A percentile compares a stretch with the other conserved stretches of the same genome.
Evolutionary conservation across 768 basidiomycete species (phyloP).

Genomic region (Auriscalpium orientale): DNA sequence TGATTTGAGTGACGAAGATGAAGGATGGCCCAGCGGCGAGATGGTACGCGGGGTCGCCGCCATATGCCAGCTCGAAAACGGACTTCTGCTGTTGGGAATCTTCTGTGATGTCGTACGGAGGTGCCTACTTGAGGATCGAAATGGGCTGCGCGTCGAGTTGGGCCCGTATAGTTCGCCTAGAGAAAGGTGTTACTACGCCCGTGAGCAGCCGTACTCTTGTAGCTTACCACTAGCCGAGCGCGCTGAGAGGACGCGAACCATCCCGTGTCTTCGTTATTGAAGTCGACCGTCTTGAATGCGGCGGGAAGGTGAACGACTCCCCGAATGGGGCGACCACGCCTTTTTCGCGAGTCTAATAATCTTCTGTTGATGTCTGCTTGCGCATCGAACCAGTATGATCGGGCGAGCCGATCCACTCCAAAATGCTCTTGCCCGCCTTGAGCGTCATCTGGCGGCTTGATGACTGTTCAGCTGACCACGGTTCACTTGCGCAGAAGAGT

Average conservation of each 20-base stretch:
- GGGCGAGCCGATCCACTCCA: constrained; percentile 85
- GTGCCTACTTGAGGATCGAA: constrained; percentile 26
- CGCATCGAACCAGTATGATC: constrained; percentile 93
- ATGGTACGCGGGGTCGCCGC: constrained; percentile 95
- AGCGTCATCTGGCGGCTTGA: constrained; percentile 10
- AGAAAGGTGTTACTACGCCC: constrained; percentile 85
- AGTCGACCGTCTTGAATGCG: too few species aligned
- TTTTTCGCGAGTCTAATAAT: constrained; percentile 51
- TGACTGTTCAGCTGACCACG: constrained; percentile 12
- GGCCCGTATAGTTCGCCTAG: constrained; percentile 98
- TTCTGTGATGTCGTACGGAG: too few species aligned
- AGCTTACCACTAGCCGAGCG: constrained; percentile 23
- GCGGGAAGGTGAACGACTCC: constrained; percentile 27
- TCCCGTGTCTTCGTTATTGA: too few species aligned
- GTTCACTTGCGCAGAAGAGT: constrained; percentile 52
- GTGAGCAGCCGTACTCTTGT: constrained; percentile 48
- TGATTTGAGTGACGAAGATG: constrained; percentile 65
- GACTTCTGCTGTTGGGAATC: constrained; percentile 56
- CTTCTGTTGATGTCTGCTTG: too few species aligned
- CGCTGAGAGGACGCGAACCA: too few species aligned
- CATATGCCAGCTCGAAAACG: constrained; percentile 67
- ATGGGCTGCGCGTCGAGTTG: constrained; percentile 51
- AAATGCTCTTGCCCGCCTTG: constrained; percentile 55
- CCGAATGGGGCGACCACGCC: constrained; percentile 33
- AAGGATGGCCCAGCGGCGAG: constrained; percentile 63